These are phyloP conservation scores for Circinella umbellata DNA, from an alignment of 371 early-diverging fungal genomes.

Conservation along the genomic window DNA sequence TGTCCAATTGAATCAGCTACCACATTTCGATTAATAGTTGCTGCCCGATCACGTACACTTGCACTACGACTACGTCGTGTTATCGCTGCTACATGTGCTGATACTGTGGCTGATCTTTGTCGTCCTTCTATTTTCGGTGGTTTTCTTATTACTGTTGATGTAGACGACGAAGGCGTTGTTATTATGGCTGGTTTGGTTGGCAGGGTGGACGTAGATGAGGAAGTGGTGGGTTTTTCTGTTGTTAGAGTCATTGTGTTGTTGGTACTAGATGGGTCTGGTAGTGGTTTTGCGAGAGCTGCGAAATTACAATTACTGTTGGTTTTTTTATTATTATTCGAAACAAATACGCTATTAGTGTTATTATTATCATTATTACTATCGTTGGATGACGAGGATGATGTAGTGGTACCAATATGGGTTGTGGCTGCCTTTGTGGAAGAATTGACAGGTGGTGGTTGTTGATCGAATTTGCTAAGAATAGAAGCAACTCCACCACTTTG, in stretches of 20 bases:
- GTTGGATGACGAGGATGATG: background rate
- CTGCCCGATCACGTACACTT: slow-evolving; percentile 9
- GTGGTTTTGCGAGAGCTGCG: background rate
- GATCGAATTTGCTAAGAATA: slow-evolving; percentile 32
- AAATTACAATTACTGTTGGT: no score
- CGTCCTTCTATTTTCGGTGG: background rate
- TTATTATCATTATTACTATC: background rate
- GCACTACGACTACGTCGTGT: slow-evolving; percentile 4
- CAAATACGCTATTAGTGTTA: background rate
- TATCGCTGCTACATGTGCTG: no score
- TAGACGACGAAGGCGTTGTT: background rate
- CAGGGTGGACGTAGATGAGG: background rate
- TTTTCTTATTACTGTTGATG: background rate
- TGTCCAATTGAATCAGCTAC: slow-evolving; percentile 9
- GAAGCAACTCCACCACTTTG: slow-evolving; percentile 25
- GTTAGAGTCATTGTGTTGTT: background rate
- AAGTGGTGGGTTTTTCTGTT: background rate
- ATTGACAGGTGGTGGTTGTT: slow-evolving; percentile 11
- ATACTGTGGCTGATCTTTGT: no score
- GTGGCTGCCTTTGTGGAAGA: background rate
- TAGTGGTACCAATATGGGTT: background rate
- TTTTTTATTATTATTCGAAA: no score
- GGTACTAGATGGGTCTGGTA: background rate
- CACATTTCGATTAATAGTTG: slow-evolving; percentile 2
- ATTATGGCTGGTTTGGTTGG: background rate